These are phyloP conservation scores for Phytophthora chlamydospora DNA, from an alignment of 352 stramenopile genomes.

Conservation along the genomic window DNA sequence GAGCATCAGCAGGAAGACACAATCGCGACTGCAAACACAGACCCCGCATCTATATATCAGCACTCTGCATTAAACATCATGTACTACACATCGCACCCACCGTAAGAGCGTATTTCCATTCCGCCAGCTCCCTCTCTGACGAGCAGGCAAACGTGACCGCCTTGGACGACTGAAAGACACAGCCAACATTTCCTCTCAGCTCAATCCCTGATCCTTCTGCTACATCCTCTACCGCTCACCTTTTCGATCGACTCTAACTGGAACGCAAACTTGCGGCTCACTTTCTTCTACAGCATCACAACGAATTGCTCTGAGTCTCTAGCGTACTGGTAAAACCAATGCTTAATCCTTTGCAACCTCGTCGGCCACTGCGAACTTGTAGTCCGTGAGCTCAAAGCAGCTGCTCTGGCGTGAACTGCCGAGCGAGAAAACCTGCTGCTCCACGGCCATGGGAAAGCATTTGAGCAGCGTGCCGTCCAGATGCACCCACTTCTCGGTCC, in stretches of 20 bases:
- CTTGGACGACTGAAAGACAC: constrained; percentile 44
- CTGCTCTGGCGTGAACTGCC: constrained; percentile 54
- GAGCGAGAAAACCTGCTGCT: constrained; percentile 64
- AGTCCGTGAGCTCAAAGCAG: constrained; percentile 53
- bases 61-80: background rate
- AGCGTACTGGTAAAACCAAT: no score
- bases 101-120: constrained; percentile 68
- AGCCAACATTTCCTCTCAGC: background rate
- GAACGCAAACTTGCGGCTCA: constrained; percentile 69
- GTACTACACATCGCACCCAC: constrained; percentile 22
- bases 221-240: constrained; percentile 18
- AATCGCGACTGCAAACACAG: constrained; percentile 18
- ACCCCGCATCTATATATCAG: background rate
- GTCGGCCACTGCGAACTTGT: constrained; percentile 48
- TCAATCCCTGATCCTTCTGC: background rate
- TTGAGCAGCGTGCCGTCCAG: constrained; percentile 74
- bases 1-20: constrained; percentile 27
- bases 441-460: constrained; percentile 74
- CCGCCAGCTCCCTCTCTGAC: constrained; percentile 56
- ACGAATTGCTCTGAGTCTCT: background rate
- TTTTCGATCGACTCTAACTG: constrained; percentile 62
- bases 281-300: constrained; percentile 50
- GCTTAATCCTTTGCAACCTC: constrained; percentile 35
- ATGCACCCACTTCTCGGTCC: constrained; percentile 85
- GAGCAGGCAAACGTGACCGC: constrained; percentile 65